Evolutionary conservation across 345 rosid species (phyloP).

Genomic region (Alliaria petiolata): DNA sequence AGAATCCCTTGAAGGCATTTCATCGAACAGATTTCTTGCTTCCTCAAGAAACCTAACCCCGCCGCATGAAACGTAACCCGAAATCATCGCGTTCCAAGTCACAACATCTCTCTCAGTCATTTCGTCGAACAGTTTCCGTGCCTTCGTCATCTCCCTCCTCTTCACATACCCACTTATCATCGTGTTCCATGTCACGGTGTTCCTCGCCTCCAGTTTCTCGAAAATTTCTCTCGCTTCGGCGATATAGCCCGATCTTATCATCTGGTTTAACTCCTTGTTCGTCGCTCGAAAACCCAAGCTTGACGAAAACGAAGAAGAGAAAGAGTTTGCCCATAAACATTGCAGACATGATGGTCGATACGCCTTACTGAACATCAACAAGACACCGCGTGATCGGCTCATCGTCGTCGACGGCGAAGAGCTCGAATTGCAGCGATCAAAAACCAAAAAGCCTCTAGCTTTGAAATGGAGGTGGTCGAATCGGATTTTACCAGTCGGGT

Average conservation of each 20-base stretch:
- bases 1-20: conserved; percentile 31
- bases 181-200: conserved; percentile 63
- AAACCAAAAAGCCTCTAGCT: background rate
- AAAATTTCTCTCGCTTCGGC: conserved; percentile 52
- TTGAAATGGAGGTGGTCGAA: background rate
- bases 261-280: conserved; percentile 45
- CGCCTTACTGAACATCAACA: background rate
- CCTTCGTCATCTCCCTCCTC: conserved; percentile 41
- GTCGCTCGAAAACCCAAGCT: conserved; percentile 27
- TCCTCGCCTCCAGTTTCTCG: conserved; percentile 33
- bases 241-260: conserved; percentile 43
- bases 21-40: conserved; percentile 33
- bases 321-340: background rate
- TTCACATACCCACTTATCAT: conserved; percentile 57
- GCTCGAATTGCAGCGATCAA: background rate
- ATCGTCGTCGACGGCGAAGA: conserved; percentile 24
- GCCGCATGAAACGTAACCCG: conserved; percentile 53
- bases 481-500: background rate
- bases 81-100: conserved; percentile 66
- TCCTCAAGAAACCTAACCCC: conserved; percentile 36
- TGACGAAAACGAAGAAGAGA: conserved; percentile 15
- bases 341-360: background rate
- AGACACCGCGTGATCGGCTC: conserved; percentile 9
- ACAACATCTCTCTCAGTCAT: conserved; percentile 56
- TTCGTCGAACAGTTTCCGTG: conserved; percentile 54